These are phyloP conservation scores for Ehretia macrophylla DNA, from an alignment of 257 asterid species.

Conservation along the genomic window DNA sequence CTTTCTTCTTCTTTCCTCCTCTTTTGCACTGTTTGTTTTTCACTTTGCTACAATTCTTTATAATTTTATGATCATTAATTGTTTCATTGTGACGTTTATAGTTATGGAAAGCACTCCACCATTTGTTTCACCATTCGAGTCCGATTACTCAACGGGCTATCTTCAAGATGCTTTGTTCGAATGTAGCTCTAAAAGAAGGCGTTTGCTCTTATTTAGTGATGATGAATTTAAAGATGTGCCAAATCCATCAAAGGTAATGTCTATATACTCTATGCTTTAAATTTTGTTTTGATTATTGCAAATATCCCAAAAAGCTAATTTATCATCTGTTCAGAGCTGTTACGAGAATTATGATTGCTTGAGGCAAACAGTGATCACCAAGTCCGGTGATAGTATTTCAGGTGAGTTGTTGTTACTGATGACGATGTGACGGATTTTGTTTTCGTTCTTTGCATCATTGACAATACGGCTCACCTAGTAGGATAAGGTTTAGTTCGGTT, in stretches of 20 bases:
- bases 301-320: not conserved
- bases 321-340: constrained; percentile 14
- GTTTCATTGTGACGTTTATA: not conserved
- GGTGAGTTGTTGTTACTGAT: no score
- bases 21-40: not conserved
- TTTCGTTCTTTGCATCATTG: no score
- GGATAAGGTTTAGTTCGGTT: no score
- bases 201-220: constrained; percentile 32
- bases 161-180: constrained; percentile 82
- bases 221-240: constrained; percentile 17
- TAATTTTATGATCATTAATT: not conserved
- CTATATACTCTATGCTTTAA: not conserved
- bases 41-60: not conserved
- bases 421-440: no score
- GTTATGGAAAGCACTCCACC: constrained; percentile 41
- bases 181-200: constrained; percentile 66
- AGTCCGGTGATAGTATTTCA: constrained; percentile 26
- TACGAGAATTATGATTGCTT: constrained; percentile 28
- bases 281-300: no score
- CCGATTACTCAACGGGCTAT: constrained; percentile 65
- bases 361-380: constrained; percentile 29
- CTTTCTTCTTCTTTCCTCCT: not conserved
- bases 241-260: constrained; percentile 15
- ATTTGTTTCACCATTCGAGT: constrained; percentile 20
- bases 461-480: no score